Evolutionary conservation across 768 basidiomycete species (phyloP).

Genomic region (Kwoniella sp.): DNA sequence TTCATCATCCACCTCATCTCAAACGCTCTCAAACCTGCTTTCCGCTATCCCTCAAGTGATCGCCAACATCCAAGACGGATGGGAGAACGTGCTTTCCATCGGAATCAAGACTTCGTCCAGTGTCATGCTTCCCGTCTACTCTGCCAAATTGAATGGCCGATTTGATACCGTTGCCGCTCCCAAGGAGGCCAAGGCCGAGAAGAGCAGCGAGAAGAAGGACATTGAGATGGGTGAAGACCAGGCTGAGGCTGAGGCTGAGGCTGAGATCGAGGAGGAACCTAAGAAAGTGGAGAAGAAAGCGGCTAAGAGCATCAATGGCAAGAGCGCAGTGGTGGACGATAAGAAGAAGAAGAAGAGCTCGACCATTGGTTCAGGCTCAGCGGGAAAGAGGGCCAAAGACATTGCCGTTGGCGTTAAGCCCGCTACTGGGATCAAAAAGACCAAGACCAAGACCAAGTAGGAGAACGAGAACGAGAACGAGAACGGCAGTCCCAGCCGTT

Average conservation of each 20-base stretch:
- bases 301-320: background rate
- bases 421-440: slow-evolving; percentile 6
- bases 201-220: slow-evolving; percentile 41
- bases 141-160: slow-evolving; percentile 69
- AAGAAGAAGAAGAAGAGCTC: slow-evolving; percentile 27
- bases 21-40: slow-evolving; percentile 77
- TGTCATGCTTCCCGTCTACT: slow-evolving; percentile 87
- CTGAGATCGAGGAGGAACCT: slow-evolving; percentile 5
- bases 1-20: slow-evolving; percentile 66
- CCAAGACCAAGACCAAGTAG: slow-evolving; percentile 14
- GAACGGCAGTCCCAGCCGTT: no score
- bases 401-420: slow-evolving; percentile 8
- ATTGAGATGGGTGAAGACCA: slow-evolving; percentile 50
- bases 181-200: slow-evolving; percentile 38
- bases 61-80: slow-evolving; percentile 71
- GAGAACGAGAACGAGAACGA: background rate
- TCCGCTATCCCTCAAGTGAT: slow-evolving; percentile 75
- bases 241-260: slow-evolving; percentile 6
- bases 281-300: slow-evolving; percentile 12
- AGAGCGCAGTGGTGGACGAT: background rate
- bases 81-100: slow-evolving; percentile 87
- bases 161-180: slow-evolving; percentile 61
- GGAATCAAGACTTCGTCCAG: slow-evolving; percentile 87
- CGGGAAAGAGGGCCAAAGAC: slow-evolving; percentile 15
- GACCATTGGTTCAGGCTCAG: slow-evolving; percentile 17